Base-by-base conservation (phyloP, 1,139 yeast species). In the Candida sojae region DNA sequence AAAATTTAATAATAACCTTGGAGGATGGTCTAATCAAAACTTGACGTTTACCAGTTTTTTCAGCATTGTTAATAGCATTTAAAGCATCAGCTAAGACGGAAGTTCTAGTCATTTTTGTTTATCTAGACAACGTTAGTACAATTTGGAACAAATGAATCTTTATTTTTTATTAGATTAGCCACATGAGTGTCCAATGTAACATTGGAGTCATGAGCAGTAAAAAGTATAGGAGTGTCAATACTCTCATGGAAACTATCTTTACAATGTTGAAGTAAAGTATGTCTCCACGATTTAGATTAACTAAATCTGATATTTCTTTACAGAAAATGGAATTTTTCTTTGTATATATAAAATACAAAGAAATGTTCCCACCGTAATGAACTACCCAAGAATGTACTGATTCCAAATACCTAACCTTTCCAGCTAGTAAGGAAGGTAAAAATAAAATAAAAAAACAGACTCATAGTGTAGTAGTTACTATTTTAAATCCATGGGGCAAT, bases 31-130 rank as follows among this genome's bases (percentile, higher is more conserved):
- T 90, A 75, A 93, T 84, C 73, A 93, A 79, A 63, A 93, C 99
- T 83, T 93, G 99, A 81, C 99, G 89, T 83, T 93, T 93, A 77
- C 99, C 99, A 72, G 97, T 86, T 80, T 92, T 93, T 82, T 93
- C 99, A 75, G 99, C 99, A 75, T 93, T 93, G 91, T 91, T 90
- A 75, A 93, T 93, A 67, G 97, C 85, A 76, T 93, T 92, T 72
- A 93, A 88, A 72, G 99, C 98, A 81, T 93, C 99, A 69, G 98
- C 97, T 77, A 93, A 88, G 73, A 89, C 99, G 63, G 99, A 93
- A 66, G 97, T 82, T 83, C 98, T 92, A 74, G 98, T 91, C 98
- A 93, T 91, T 75, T 71, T 78, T 42, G 2, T 6, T 9, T 9
- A 25, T 46, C 44, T 48, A 32, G 36, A 28, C 13, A 38, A 42